Conservation (phyloP, 1,139 yeast genomes). For the Nakaseomyces nivariensis region DNA sequence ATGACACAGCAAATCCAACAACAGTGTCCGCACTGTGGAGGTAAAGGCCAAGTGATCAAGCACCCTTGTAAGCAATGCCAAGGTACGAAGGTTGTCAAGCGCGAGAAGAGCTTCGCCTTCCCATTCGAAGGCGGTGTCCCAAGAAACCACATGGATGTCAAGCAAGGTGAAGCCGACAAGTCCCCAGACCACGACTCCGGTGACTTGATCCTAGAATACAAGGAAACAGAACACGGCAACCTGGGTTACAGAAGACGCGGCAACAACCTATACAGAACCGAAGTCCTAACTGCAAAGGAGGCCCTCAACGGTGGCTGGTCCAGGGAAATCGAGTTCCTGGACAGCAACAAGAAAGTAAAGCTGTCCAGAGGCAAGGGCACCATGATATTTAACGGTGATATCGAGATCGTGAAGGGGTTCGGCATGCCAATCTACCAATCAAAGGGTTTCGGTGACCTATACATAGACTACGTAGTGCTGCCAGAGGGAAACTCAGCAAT, state of each 20-base stretch:
- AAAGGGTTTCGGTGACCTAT: slow-evolving; percentile 60
- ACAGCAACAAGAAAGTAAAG: slow-evolving; percentile 42
- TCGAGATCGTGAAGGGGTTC: slow-evolving; percentile 57
- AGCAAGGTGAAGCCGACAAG: slow-evolving; percentile 75
- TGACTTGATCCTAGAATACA: slow-evolving; percentile 52
- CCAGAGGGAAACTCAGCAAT: slow-evolving; percentile 11
- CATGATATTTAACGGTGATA: slow-evolving; percentile 52
- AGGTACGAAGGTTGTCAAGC: slow-evolving; percentile 58
- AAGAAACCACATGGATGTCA: slow-evolving; percentile 47
- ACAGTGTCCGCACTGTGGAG: slow-evolving; percentile 70
- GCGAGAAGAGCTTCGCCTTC: slow-evolving; percentile 47
- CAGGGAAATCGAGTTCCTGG: slow-evolving; percentile 57
- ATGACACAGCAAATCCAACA: slow-evolving; percentile 81
- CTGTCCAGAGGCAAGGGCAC: slow-evolving; percentile 44
- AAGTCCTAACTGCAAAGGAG: slow-evolving; percentile 61
- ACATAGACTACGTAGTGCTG: slow-evolving; percentile 56
- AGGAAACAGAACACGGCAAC: slow-evolving; percentile 45
- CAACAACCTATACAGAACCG: slow-evolving; percentile 67
- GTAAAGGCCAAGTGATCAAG: slow-evolving; percentile 59
- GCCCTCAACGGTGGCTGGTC: slow-evolving; percentile 75
- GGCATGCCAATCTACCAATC: slow-evolving; percentile 70
- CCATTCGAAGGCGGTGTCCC: slow-evolving; percentile 63
- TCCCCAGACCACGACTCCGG: slow-evolving; percentile 78
- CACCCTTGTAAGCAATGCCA: slow-evolving; percentile 58
- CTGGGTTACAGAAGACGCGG: slow-evolving; percentile 84